Evolutionary conservation across 305 asterid genomes (phyloP).

Genomic region (Lippia alba): DNA sequence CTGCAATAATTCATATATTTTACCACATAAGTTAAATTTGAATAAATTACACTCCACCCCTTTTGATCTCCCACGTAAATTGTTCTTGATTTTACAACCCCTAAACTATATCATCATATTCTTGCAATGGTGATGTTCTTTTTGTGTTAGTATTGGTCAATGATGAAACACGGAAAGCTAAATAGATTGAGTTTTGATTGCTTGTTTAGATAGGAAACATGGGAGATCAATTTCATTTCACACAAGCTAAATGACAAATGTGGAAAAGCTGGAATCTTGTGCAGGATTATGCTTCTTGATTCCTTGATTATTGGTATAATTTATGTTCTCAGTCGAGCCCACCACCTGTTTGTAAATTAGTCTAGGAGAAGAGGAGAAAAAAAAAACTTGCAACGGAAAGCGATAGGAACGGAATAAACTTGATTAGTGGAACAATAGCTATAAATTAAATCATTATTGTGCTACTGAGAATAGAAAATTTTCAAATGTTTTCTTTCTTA

Average conservation of each 20-base stretch:
- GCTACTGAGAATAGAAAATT: not conserved
- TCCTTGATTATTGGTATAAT: conserved; percentile 28
- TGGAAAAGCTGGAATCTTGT: conserved; percentile 42
- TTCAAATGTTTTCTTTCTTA: not conserved
- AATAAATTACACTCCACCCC: not conserved
- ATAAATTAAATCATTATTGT: conserved; percentile 14
- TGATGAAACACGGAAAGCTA: not conserved
- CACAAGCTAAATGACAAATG: conserved; percentile 43
- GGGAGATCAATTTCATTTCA: conserved; percentile 19
- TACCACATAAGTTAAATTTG: not conserved
- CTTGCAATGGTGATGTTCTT: not conserved
- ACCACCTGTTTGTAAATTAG: conserved; percentile 35
- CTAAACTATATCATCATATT: too few species aligned
- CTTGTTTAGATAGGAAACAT: not conserved
- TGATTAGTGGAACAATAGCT: not conserved
- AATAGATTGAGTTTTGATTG: conserved; percentile 3
- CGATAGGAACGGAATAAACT: conserved; percentile 29
- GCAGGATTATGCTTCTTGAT: conserved; percentile 33
- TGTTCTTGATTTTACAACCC: too few species aligned
- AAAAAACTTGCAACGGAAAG: conserved; percentile 33
- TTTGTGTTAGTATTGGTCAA: not conserved
- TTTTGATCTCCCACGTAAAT: not conserved
- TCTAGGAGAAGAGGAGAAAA: conserved; percentile 21
- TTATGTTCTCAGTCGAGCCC: conserved; percentile 34
- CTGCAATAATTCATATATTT: not conserved